A percentile compares a stretch with the other conserved stretches of the same genome.
phyloP scores from a whole-genome alignment of 768 basidiomycete species.

The Dacryopinax spathularia region DNA sequence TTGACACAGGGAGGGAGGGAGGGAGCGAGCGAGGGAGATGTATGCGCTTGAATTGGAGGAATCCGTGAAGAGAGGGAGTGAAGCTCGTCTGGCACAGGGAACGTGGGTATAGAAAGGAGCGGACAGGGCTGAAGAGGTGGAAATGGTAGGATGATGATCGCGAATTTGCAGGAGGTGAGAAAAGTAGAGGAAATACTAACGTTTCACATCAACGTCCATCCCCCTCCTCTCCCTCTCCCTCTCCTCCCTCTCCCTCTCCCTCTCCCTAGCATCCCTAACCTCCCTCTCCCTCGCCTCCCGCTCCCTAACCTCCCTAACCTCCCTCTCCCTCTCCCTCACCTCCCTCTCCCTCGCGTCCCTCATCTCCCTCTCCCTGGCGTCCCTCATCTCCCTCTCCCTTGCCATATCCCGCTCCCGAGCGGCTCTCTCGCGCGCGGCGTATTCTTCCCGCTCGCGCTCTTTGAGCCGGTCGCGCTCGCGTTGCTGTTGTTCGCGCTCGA shows the following conservation, averaged over 20 bases:
- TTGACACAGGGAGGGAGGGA: background rate
- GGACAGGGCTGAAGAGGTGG: background rate
- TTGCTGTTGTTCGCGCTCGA: background rate
- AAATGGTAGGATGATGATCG: too few relatives aligned
- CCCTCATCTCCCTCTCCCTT: background rate
- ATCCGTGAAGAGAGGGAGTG: too few relatives aligned
- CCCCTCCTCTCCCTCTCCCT: background rate
- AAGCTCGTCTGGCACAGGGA: too few relatives aligned
- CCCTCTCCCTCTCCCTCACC: background rate
- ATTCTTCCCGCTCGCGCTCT: background rate
- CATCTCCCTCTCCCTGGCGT: background rate
- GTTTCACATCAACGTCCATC: constrained; percentile 5
- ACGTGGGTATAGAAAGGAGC: too few relatives aligned
- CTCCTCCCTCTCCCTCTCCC: constrained; percentile 2
- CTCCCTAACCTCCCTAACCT: background rate
- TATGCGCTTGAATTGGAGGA: too few relatives aligned
- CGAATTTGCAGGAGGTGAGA: too few relatives aligned
- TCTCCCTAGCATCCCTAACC: background rate
- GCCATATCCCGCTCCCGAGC: background rate
- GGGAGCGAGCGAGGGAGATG: background rate
- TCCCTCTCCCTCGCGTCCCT: background rate
- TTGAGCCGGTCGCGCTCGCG: background rate
- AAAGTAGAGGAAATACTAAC: background rate
- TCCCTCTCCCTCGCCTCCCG: background rate
- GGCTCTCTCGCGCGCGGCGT: background rate